Percentiles rank a stretch among this genome's conserved stretches.
Evolutionary conservation across 208 protist genomes (phyloP).

Genomic region (Blastocrithidia nonstop): DNA sequence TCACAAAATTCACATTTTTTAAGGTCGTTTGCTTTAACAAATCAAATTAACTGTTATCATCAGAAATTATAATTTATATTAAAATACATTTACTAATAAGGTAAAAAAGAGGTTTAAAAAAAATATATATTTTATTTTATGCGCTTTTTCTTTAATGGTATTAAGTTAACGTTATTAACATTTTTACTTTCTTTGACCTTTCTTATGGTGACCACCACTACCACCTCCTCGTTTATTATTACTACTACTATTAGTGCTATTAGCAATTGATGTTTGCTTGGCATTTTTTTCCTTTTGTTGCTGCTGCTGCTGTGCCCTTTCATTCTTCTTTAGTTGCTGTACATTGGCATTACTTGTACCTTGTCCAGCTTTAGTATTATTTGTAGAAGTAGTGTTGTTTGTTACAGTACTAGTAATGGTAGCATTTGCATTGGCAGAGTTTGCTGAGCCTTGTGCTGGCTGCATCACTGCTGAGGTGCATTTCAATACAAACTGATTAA

Average conservation of each 20-base stretch:
- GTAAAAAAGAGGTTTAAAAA: no score
- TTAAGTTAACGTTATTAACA: no score
- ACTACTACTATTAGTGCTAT: background rate
- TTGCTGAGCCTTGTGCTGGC: background rate
- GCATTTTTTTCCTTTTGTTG: background rate
- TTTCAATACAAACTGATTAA: conserved; percentile 35
- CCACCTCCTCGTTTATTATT: background rate
- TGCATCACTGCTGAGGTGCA: conserved; percentile 16
- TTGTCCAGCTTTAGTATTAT: background rate
- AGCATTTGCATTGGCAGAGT: background rate
- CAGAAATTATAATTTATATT: no score
- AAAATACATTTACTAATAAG: no score
- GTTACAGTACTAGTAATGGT: background rate
- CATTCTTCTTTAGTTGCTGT: background rate
- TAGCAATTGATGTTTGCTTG: background rate
- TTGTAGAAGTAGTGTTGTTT: background rate
- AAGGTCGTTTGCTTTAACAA: no score
- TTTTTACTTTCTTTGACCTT: no score
- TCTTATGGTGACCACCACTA: no score
- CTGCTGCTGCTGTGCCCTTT: conserved; percentile 1
- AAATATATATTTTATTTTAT: no score
- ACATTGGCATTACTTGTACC: conserved; percentile 1
- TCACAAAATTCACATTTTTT: no score
- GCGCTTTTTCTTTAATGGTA: no score
- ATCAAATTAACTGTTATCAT: no score